Evolutionary conservation across 2,329 filamentous ascomycete species (phyloP).

Genomic region (Aspergillus udagawae): DNA sequence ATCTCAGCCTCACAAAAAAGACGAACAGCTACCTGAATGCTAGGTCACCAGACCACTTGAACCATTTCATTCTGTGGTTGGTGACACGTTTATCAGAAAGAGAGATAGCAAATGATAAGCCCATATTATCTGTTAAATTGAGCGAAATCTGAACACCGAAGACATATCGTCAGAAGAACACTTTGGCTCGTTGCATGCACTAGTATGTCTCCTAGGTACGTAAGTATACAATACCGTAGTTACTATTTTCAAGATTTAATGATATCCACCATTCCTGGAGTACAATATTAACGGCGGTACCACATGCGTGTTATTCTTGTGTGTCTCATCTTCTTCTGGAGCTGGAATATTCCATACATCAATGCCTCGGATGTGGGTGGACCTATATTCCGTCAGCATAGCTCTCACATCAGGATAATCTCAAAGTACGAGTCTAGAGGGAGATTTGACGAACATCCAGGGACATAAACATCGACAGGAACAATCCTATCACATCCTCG

Average conservation of each 20-base stretch:
- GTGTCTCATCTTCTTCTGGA: slow-evolving; percentile 73
- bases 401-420: slow-evolving; percentile 9
- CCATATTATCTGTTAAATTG: neutral
- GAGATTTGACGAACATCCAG: slow-evolving; percentile 60
- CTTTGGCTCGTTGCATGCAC: neutral
- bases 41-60: neutral
- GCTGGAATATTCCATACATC: slow-evolving; percentile 68
- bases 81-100: neutral
- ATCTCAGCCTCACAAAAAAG: neutral
- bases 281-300: slow-evolving; percentile 47
- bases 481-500: slow-evolving; percentile 75
- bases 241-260: neutral
- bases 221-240: neutral
- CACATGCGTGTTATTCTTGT: slow-evolving; percentile 55
- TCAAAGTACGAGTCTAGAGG: neutral
- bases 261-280: neutral
- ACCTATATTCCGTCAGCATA: slow-evolving; percentile 24
- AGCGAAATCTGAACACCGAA: neutral
- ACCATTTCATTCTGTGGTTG: neutral
- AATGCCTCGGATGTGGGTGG: slow-evolving; percentile 54
- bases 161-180: neutral
- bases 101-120: neutral
- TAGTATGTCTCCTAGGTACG: neutral
- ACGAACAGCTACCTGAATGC: neutral
- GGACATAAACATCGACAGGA: slow-evolving; percentile 82